Evolutionary conservation across 2,329 filamentous ascomycete species (phyloP), one percentile per base, ranked within the genome.

Genomic region (Fusarium guadeloupense): DNA sequence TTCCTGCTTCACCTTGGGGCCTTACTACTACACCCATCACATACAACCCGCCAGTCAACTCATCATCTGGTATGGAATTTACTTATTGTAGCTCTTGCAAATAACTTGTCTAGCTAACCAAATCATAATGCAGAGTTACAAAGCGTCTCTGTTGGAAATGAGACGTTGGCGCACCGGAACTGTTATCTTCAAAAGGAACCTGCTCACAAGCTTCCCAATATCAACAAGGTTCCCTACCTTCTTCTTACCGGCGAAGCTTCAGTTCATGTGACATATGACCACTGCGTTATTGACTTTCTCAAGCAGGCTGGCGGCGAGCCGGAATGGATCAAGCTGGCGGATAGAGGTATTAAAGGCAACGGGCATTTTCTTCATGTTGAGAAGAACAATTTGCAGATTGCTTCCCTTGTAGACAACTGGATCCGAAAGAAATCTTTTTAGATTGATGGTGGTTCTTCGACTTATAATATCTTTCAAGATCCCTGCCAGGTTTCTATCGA

Each of bases 371-470:
- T 67, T 33, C 49, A 58, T 16, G 42, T 61, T 5, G 64, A 67
- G 40, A 59, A 62, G 49, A 67, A 67, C 12, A 61, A 65, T 38
- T 19, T 61, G 9, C 17, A 63, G 6, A 67, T 67, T 34, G 47
- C 65, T n/a, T 42, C 6, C 3, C 9, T 54, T 12, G 46, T 51
- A 1, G 21, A 44, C 13, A 6, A 39, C 3, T 62, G 62, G 66
- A 67, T 33, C 0, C 38, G 48, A n/a, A 49, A 30, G 2, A 41
- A 34, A 16, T 14, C 40, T 9, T 40, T 39, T n/a, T 14, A 38
- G 16, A n/a, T n/a, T n/a, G n/a, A n/a, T n/a, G n/a, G n/a, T n/a
- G n/a, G n/a, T n/a, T n/a, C n/a, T n/a, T n/a, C n/a, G n/a, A n/a
- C n/a, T n/a, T n/a, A n/a, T n/a, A n/a, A n/a, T n/a, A n/a, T n/a